A percentile compares a stretch with the other conserved stretches of the same genome.
Conservation (phyloP, 371 early-diverging fungal genomes). For the Mucor lusitanicus region DNA sequence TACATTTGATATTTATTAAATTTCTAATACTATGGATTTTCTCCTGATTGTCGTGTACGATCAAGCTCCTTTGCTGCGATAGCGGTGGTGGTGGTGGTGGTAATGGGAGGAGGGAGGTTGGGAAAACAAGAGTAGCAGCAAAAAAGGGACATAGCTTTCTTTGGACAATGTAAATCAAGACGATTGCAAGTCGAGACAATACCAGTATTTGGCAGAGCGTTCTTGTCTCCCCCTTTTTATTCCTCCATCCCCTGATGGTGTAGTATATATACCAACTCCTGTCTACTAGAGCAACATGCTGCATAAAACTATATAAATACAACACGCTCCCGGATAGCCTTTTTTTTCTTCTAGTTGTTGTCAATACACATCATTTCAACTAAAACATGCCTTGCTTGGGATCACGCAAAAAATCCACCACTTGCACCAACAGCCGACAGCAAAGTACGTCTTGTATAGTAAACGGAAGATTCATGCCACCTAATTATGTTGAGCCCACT, state of each 20-base stretch:
- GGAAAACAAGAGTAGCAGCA: too few relatives aligned
- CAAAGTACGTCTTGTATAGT: neutral
- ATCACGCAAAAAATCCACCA: slow-evolving; percentile 19
- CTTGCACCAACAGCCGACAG: neutral
- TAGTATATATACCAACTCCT: neutral
- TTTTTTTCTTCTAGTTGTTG: neutral
- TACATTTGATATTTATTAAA: neutral
- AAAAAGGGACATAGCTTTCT: neutral
- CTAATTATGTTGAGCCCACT: slow-evolving; percentile 4
- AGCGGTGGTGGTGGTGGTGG: neutral
- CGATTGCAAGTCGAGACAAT: neutral
- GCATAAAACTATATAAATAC: neutral
- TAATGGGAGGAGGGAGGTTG: too few relatives aligned
- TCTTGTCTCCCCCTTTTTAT: neutral
- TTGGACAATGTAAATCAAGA: neutral
- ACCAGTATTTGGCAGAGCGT: neutral
- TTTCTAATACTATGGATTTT: neutral
- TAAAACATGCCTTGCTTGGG: slow-evolving; percentile 26
- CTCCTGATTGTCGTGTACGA: neutral
- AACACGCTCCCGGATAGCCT: neutral
- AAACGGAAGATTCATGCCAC: slow-evolving; percentile 1
- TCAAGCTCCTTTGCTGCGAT: neutral
- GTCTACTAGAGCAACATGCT: neutral
- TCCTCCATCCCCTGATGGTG: neutral
- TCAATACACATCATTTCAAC: neutral